These are phyloP conservation scores for Cadophora malorum DNA, from an alignment of 2,329 filamentous ascomycete genomes.

Conservation along the genomic window DNA sequence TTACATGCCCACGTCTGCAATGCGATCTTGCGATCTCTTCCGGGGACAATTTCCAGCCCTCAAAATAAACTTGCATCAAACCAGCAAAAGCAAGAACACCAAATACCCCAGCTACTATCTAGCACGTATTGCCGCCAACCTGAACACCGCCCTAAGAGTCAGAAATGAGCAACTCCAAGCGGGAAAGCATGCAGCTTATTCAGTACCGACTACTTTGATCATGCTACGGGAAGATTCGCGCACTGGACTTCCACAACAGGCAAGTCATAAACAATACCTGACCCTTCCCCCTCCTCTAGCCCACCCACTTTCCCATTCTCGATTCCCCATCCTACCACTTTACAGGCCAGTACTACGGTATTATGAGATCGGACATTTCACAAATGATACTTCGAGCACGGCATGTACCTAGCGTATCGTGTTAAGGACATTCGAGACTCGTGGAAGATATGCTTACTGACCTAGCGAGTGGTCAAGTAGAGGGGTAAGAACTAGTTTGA, in stretches of 20 bases:
- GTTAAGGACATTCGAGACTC: background rate
- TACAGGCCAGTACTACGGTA: too few relatives aligned
- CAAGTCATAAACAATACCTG: slow-evolving; percentile 4
- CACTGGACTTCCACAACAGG: background rate
- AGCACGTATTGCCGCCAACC: background rate
- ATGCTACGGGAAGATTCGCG: background rate
- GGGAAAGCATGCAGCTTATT: background rate
- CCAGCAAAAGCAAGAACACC: background rate
- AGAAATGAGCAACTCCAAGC: background rate
- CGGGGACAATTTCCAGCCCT: background rate
- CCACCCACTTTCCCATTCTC: background rate
- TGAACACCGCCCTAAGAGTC: background rate
- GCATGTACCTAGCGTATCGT: background rate
- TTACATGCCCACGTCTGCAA: background rate
- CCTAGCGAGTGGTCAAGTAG: background rate
- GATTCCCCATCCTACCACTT: too few relatives aligned
- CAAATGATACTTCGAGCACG: too few relatives aligned
- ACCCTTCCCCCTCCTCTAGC: background rate
- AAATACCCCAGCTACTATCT: background rate
- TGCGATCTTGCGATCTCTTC: background rate
- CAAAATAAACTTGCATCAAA: background rate
- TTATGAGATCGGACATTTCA: too few relatives aligned
- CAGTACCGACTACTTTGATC: background rate
- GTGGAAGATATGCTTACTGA: background rate
- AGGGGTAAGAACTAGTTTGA: background rate